Percentiles rank a stretch among this genome's conserved stretches.
phyloP scores from a whole-genome alignment of 2,329 filamentous ascomycete species.

The Epichloe uncinata region DNA sequence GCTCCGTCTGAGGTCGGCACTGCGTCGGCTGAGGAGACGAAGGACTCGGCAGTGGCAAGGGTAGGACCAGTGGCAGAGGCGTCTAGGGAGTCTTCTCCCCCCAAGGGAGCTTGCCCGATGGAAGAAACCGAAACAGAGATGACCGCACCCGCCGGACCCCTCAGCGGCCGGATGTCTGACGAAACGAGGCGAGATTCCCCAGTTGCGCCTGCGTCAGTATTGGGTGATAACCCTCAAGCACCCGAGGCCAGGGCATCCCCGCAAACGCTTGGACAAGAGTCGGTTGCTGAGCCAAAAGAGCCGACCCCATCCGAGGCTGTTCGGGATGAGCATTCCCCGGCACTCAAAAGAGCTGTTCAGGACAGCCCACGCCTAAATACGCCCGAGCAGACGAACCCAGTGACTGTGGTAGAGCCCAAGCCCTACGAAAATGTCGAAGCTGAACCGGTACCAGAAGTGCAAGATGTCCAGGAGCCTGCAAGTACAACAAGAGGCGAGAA shows the following conservation, averaged over 20 bases:
- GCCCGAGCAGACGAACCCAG: neutral
- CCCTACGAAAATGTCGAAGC: neutral
- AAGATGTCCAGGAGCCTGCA: constrained; percentile 18
- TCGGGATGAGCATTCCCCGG: neutral
- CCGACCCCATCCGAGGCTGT: neutral
- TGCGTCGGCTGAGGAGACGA: constrained; percentile 11
- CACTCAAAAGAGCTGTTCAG: neutral
- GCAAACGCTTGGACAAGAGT: neutral
- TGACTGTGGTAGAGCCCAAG: neutral
- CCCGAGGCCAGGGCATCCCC: neutral
- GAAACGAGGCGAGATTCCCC: neutral
- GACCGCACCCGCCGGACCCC: neutral
- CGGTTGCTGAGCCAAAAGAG: neutral
- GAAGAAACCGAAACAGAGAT: neutral
- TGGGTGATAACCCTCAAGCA: neutral
- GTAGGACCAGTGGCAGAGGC: constrained; percentile 2
- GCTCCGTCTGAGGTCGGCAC: constrained; percentile 16
- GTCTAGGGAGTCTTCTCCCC: constrained; percentile 1
- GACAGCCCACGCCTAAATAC: neutral
- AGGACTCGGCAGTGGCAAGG: constrained; percentile 5
- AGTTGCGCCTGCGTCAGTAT: neutral
- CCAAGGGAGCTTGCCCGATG: constrained; percentile 11
- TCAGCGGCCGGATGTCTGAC: neutral
- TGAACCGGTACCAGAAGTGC: constrained; percentile 7
- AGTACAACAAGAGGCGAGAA: neutral